These are phyloP conservation scores for Rhodofomes roseus DNA, from an alignment of 1,284 basidiomycete genomes.

Conservation along the genomic window DNA sequence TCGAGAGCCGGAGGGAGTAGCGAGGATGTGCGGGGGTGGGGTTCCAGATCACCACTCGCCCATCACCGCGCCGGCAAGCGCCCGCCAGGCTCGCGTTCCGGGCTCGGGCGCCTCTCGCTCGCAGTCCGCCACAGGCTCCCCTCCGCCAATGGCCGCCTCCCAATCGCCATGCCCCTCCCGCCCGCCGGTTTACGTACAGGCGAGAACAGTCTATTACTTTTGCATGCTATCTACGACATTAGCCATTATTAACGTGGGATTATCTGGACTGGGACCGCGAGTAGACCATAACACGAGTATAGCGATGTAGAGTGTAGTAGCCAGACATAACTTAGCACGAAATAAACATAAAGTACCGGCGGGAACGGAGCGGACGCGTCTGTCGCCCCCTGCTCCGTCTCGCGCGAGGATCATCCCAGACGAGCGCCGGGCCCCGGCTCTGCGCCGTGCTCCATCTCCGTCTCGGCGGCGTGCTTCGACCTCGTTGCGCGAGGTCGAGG, in stretches of 20 bases:
- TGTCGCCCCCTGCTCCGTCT: background rate
- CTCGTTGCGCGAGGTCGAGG: background rate
- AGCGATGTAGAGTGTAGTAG: background rate
- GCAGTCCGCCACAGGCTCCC: background rate
- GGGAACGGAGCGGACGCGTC: conserved; percentile 3
- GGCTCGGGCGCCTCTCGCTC: background rate
- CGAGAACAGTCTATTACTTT: background rate
- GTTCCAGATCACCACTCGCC: conserved; percentile 22
- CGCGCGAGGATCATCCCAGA: background rate
- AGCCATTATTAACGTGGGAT: conserved; percentile 5
- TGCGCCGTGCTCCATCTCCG: background rate
- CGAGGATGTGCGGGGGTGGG: conserved; percentile 26
- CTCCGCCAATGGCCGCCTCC: background rate
- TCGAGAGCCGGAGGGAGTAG: conserved; percentile 22
- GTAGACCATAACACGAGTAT: background rate
- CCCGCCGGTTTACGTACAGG: conserved; percentile 3
- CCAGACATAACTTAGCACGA: background rate
- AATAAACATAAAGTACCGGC: conserved; percentile 9
- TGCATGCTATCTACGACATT: conserved; percentile 6
- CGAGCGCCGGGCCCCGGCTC: conserved; percentile 1
- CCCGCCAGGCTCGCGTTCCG: conserved; percentile 17
- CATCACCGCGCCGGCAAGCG: conserved; percentile 24
- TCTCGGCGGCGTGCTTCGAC: background rate
- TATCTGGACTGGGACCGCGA: background rate
- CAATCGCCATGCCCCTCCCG: background rate